Evolutionary conservation across 345 rosid genomes (phyloP).

Genomic region (Orychophragmus violaceus): DNA sequence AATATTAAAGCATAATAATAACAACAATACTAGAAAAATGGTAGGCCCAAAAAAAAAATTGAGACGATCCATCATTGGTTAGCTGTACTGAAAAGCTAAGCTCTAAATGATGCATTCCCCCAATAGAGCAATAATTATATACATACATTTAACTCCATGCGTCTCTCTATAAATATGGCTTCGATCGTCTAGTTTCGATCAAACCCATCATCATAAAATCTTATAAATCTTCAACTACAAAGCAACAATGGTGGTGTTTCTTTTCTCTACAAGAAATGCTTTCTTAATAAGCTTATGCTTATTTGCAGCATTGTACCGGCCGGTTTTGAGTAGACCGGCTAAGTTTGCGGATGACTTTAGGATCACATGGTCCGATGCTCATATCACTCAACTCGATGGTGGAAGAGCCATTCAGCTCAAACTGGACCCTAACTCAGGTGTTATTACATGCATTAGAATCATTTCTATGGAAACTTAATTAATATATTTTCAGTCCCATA

Average conservation of each 20-base stretch:
- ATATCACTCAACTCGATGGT: conserved; percentile 61
- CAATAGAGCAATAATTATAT: conserved; percentile 4
- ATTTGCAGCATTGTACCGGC: conserved; percentile 24
- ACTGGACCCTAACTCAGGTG: conserved; percentile 84
- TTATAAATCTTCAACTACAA: neutral
- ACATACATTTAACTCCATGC: neutral
- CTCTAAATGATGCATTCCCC: conserved; percentile 19
- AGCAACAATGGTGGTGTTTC: conserved; percentile 8
- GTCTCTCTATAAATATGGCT: conserved; percentile 17
- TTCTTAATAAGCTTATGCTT: conserved; percentile 15
- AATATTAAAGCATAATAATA: conserved; percentile 17
- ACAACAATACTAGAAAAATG: conserved; percentile 24
- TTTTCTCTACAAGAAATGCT: conserved; percentile 16
- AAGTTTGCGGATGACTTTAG: conserved; percentile 62
- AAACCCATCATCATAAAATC: neutral
- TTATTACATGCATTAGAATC: conserved; percentile 8
- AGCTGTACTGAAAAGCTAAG: conserved; percentile 31
- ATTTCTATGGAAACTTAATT: neutral
- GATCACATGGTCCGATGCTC: conserved; percentile 75
- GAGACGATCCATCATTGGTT: conserved; percentile 21
- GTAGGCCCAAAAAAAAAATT: conserved; percentile 26
- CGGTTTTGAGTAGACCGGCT: conserved; percentile 46
- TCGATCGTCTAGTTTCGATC: too few species aligned
- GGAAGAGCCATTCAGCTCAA: conserved; percentile 77
- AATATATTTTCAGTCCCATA: neutral